phyloP scores from a whole-genome alignment of 1,139 yeast genomes.

The Protomyces arabidopsidicola region DNA sequence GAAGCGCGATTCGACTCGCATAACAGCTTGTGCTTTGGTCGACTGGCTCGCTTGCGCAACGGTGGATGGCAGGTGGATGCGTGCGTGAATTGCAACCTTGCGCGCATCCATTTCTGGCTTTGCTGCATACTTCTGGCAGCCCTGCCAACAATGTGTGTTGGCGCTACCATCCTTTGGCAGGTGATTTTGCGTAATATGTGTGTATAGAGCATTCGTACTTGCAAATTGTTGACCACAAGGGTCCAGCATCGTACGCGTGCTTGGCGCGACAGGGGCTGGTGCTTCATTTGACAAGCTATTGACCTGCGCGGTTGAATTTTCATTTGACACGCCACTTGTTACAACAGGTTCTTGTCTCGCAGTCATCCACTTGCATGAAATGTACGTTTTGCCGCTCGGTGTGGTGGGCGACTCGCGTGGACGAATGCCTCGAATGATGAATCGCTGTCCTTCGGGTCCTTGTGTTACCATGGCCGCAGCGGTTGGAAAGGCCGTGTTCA shows the following conservation, averaged over 20 bases:
- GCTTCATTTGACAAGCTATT: not conserved
- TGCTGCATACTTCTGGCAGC: conserved; percentile 31
- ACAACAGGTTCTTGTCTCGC: not conserved
- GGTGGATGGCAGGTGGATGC: conserved; percentile 33
- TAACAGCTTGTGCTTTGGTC: conserved; percentile 15
- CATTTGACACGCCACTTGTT: not conserved
- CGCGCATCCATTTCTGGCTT: conserved; percentile 30
- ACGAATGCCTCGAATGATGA: conserved; percentile 84
- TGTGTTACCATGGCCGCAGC: conserved; percentile 89
- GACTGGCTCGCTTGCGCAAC: not conserved
- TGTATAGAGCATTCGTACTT: conserved; percentile 31
- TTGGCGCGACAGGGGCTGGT: not conserved
- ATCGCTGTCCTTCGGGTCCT: conserved; percentile 57
- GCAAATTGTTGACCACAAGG: conserved; percentile 31
- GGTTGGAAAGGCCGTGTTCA: conserved; percentile 80
- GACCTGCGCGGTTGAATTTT: not conserved
- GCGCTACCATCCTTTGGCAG: conserved; percentile 21
- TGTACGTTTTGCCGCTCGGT: conserved; percentile 36
- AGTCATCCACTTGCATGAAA: conserved; percentile 33
- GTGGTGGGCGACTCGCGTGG: conserved; percentile 55
- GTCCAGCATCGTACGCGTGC: not conserved
- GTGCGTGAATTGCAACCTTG: conserved; percentile 32
- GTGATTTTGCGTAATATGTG: conserved; percentile 33
- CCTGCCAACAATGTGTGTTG: conserved; percentile 31
- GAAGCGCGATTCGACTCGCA: not conserved